Evolutionary conservation across 768 basidiomycete species (phyloP).

Genomic region (Mrakia gelida): DNA sequence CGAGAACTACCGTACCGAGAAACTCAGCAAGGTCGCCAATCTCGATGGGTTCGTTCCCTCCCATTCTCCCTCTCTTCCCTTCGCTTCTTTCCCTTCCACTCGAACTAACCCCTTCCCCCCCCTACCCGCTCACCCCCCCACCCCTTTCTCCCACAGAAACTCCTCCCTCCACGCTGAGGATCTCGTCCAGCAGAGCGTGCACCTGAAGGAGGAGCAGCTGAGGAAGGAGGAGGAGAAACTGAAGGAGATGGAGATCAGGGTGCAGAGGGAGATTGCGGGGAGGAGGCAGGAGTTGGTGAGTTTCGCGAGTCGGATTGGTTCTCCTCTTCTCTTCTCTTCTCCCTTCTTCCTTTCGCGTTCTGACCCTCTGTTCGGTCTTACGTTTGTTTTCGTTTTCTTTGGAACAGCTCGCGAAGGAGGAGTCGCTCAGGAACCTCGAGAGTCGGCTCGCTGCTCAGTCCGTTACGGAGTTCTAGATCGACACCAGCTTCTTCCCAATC

Average conservation of each 20-base stretch:
- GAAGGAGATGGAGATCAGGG: constrained; percentile 79
- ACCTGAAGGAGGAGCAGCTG: constrained; percentile 19
- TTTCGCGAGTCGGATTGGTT: too few relatives aligned
- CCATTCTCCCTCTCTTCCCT: constrained; percentile 38
- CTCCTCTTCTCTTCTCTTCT: too few relatives aligned
- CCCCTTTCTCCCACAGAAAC: constrained; percentile 42
- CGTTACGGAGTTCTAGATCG: too few relatives aligned
- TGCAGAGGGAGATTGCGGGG: constrained; percentile 96
- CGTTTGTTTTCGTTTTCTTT: too few relatives aligned
- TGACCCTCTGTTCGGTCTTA: too few relatives aligned
- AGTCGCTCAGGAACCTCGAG: too few relatives aligned
- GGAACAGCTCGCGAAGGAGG: too few relatives aligned
- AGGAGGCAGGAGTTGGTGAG: constrained; percentile 80
- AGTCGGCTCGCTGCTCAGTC: too few relatives aligned
- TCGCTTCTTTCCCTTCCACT: background rate
- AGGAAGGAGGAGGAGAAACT: constrained; percentile 51
- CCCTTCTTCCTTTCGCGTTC: too few relatives aligned
- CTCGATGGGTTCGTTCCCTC: constrained; percentile 44
- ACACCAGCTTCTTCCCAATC: background rate
- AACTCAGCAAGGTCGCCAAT: constrained; percentile 38
- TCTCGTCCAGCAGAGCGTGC: constrained; percentile 69
- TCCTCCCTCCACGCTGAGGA: constrained; percentile 93
- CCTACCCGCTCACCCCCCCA: background rate
- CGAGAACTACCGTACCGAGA: constrained; percentile 18
- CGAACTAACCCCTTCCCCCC: background rate